Base-by-base conservation (phyloP, 805 yeast genomes). In the Metahyphopichia silvanorum region DNA sequence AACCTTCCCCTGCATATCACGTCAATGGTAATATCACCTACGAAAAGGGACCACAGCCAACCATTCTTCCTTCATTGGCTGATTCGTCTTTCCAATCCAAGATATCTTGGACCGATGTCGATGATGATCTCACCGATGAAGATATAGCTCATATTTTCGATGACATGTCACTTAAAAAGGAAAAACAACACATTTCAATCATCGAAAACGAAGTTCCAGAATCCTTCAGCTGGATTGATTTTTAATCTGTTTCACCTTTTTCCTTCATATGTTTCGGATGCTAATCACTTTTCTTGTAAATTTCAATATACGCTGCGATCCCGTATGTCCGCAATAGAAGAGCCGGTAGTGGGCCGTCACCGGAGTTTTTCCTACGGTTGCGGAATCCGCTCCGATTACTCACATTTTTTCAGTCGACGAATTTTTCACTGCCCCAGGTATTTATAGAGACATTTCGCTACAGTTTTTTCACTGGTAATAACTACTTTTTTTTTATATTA, bases 101-200 rank as follows among this genome's bases (percentile, higher is more conserved):
- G 34, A n/a, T n/a, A n/a, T 55, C 61, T 16, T 61, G 66, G 65
- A 56, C 55, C 34, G 66, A 60, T 26, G 44, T 54, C 35, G 57
- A 54, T 27, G 64, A 57, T 26, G 54, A 41, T 16, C n/a, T n/a
- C n/a, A 56, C 52, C 20, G 53, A 52, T 15, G 44, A 43, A 16
- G 44, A 37, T 26, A 30, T 35, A 20, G 36, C 29, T 18, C 24
- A 32, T 11, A 26, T 39, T 8, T 27, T 38, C 30, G 25, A 27
- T 11, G 5, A 4, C 16, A 12, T 9, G 9, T 10, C 29, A 27
- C 9, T 27, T 16, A 7, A 19, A 11, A 9, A 27, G 16, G 14
- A 12, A 6, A 12, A 27, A 17, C 16, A 16, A 16, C 12, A 20
- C 7, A 20, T 20, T 20, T 20, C 21, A 20, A 20, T 20, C 21